A percentile compares a stretch with the other conserved stretches of the same genome.
Evolutionary conservation across 371 early-diverging fungal genomes (phyloP).

Genomic region (Cokeromyces recurvatus): DNA sequence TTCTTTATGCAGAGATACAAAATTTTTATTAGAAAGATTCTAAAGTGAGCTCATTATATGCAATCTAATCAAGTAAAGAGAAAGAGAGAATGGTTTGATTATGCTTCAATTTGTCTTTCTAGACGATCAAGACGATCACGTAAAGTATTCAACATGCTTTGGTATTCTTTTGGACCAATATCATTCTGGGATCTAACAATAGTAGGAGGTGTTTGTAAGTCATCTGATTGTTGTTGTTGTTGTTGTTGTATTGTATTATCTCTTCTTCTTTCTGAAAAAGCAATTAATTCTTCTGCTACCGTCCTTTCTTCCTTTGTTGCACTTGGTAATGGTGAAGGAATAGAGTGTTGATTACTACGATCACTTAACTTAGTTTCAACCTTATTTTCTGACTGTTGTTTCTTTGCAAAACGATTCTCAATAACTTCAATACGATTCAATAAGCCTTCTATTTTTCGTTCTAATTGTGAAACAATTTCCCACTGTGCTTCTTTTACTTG

Average conservation of each 20-base stretch:
- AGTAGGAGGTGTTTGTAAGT: constrained; percentile 24
- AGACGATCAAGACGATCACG: constrained; percentile 24
- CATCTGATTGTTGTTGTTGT: constrained; percentile 1
- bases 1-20: too few species aligned
- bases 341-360: background rate
- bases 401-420: constrained; percentile 2
- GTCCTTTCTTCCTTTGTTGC: constrained; percentile 15
- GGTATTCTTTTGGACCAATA: constrained; percentile 26
- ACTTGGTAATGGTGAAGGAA: background rate
- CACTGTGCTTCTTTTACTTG: constrained; percentile 77
- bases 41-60: too few species aligned
- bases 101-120: constrained; percentile 20
- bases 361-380: background rate
- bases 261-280: constrained; percentile 13
- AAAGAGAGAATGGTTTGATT: too few species aligned
- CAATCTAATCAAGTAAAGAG: too few species aligned
- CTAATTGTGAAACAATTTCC: constrained; percentile 39
- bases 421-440: constrained; percentile 5
- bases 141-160: constrained; percentile 20
- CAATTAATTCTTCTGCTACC: constrained; percentile 18
- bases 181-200: constrained; percentile 31
- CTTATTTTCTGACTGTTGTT: background rate
- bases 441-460: constrained; percentile 10
- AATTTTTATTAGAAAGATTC: too few species aligned
- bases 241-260: background rate